phyloP scores from a whole-genome alignment of 768 basidiomycete species.

The Podaxis sp. region DNA sequence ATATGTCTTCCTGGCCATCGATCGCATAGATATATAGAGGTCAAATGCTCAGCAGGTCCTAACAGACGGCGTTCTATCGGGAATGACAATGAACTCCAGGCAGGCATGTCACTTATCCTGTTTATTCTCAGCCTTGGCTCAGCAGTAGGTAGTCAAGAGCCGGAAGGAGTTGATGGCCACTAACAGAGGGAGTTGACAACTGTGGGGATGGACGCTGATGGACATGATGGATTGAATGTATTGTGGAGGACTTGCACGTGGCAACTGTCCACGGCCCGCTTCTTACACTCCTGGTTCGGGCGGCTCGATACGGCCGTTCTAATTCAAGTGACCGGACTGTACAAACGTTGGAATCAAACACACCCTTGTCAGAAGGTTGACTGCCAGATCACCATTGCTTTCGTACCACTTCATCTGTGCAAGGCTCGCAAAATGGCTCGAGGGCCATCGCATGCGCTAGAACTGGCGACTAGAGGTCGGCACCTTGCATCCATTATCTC shows the following conservation, averaged over 20 bases:
- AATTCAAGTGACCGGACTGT: not conserved
- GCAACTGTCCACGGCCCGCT: not conserved
- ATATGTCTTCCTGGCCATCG: not conserved
- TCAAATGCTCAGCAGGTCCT: not conserved
- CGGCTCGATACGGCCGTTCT: constrained; percentile 9
- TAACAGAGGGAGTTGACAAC: not conserved
- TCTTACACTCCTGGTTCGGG: not conserved
- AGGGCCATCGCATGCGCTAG: constrained; percentile 28
- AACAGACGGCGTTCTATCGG: not conserved
- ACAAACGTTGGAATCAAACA: constrained; percentile 1
- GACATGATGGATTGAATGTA: not conserved
- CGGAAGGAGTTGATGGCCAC: not conserved
- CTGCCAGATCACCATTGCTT: constrained; percentile 14
- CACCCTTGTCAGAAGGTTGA: not conserved
- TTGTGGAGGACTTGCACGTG: constrained; percentile 1
- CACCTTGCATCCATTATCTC: constrained; percentile 18
- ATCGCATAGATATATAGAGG: not conserved
- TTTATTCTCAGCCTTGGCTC: not conserved
- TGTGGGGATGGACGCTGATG: not conserved
- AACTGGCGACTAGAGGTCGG: constrained; percentile 25
- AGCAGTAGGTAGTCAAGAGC: not conserved
- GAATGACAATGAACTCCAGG: no score
- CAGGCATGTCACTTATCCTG: not conserved
- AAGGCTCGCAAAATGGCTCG: constrained; percentile 28
- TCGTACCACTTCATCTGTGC: constrained; percentile 15